Conservation (phyloP, 495 filamentous ascomycete genomes). For the Apodospora peruviana region DNA sequence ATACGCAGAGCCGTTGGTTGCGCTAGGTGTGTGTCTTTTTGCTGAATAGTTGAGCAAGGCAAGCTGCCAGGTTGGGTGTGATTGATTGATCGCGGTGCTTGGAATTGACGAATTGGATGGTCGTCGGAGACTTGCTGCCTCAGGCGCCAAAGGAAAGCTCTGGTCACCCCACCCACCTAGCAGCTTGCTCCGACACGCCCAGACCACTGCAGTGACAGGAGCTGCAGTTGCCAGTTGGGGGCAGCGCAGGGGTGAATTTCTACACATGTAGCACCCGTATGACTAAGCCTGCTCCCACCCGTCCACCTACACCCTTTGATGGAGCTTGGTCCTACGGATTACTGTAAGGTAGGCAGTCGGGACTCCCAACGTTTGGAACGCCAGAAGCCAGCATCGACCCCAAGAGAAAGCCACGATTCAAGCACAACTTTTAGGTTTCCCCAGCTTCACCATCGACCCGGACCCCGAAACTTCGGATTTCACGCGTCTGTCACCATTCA, state of each 20-base stretch:
- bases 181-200: neutral
- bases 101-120: constrained; percentile 15
- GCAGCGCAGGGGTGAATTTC: no score
- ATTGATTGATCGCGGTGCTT: neutral
- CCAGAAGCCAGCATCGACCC: constrained; percentile 4
- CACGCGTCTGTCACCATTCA: constrained; percentile 10
- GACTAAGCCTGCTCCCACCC: constrained; percentile 5
- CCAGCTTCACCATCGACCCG: neutral
- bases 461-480: neutral
- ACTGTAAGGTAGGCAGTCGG: no score
- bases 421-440: constrained; percentile 1
- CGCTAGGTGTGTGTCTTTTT: constrained; percentile 8
- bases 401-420: constrained; percentile 3
- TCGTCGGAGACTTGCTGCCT: constrained; percentile 2
- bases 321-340: no score
- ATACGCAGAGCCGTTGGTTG: constrained; percentile 19
- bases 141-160: constrained; percentile 7
- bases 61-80: constrained; percentile 5
- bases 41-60: constrained; percentile 5
- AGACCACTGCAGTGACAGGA: neutral
- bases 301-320: no score
- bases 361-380: neutral
- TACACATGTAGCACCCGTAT: neutral
- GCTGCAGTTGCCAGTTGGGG: no score
- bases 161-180: neutral